These are phyloP conservation scores for Hemisphaericaspora lyxosophila DNA, from an alignment of 1,139 yeast genomes.

Conservation along the genomic window DNA sequence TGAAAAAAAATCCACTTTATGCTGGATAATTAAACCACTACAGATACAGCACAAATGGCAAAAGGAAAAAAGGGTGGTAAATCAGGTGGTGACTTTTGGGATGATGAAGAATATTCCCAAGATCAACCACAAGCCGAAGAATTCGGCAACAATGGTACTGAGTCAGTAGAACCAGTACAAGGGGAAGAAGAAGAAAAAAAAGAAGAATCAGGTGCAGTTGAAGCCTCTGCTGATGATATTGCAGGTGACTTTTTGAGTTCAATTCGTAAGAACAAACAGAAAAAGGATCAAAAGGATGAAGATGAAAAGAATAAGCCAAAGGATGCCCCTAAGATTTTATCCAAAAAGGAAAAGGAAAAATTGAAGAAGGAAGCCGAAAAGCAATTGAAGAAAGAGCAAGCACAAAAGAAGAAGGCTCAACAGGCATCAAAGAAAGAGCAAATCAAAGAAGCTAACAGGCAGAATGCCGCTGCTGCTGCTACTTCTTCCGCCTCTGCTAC, in stretches of 20 bases:
- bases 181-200: conserved; percentile 17
- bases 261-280: conserved; percentile 74
- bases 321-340: conserved; percentile 72
- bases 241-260: conserved; percentile 79
- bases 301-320: conserved; percentile 47
- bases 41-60: conserved; percentile 31
- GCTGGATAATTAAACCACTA: not conserved
- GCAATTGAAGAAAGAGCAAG: conserved; percentile 87
- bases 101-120: conserved; percentile 65
- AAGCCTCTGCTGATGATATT: conserved; percentile 42
- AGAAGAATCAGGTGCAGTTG: conserved; percentile 25
- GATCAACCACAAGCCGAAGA: conserved; percentile 61
- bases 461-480: conserved; percentile 51
- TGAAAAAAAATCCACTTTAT: not conserved
- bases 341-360: conserved; percentile 95
- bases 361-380: conserved; percentile 98
- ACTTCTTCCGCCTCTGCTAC: conserved; percentile 34
- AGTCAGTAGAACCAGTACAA: conserved; percentile 13
- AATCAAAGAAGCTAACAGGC: conserved; percentile 62
- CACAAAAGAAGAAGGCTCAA: conserved; percentile 74
- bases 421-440: conserved; percentile 64
- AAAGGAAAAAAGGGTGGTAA: conserved; percentile 53
- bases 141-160: conserved; percentile 37
- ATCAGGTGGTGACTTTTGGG: conserved; percentile 75
- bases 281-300: conserved; percentile 61